Evolutionary conservation across 495 filamentous ascomycete species (phyloP).

Genomic region (Venustampulla echinocandica): DNA sequence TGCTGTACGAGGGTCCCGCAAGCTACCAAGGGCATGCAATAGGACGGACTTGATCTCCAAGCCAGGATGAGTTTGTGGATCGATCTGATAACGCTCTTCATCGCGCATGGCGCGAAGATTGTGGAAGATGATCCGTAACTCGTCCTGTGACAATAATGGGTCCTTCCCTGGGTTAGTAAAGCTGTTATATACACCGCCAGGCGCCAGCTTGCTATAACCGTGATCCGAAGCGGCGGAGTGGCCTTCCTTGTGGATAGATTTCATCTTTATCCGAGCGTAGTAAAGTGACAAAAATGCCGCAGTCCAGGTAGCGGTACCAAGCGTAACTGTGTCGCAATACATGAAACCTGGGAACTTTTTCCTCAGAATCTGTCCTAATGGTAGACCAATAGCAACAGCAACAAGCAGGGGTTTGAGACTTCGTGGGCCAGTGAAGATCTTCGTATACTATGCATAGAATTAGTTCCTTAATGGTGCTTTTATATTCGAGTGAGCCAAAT

Average conservation of each 20-base stretch:
- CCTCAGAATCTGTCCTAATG: conserved; percentile 37
- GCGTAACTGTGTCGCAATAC: conserved; percentile 43
- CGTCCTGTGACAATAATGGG: conserved; percentile 42
- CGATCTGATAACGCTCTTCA: conserved; percentile 8
- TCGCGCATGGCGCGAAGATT: conserved; percentile 12
- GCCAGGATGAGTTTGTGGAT: conserved; percentile 37
- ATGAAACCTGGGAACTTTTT: conserved; percentile 29
- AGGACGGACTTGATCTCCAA: conserved; percentile 34
- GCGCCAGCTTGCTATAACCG: conserved; percentile 14
- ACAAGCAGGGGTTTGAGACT: conserved; percentile 42
- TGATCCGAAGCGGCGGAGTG: background rate
- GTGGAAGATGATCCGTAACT: conserved; percentile 39
- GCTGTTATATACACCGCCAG: conserved; percentile 34
- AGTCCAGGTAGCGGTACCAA: conserved; percentile 45
- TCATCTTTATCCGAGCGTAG: conserved; percentile 18
- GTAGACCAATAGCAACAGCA: conserved; percentile 38
- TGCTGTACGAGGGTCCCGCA: conserved; percentile 1
- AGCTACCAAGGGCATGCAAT: conserved; percentile 7
- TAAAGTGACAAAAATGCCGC: conserved; percentile 41
- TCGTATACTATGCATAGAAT: conserved; percentile 6
- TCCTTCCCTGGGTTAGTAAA: conserved; percentile 38
- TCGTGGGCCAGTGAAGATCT: conserved; percentile 46
- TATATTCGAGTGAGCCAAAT: background rate
- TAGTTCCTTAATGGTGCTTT: background rate
- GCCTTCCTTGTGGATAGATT: background rate